Evolutionary conservation across 2,329 filamentous ascomycete species (phyloP).

Genomic region (Pyrenophora graminea): DNA sequence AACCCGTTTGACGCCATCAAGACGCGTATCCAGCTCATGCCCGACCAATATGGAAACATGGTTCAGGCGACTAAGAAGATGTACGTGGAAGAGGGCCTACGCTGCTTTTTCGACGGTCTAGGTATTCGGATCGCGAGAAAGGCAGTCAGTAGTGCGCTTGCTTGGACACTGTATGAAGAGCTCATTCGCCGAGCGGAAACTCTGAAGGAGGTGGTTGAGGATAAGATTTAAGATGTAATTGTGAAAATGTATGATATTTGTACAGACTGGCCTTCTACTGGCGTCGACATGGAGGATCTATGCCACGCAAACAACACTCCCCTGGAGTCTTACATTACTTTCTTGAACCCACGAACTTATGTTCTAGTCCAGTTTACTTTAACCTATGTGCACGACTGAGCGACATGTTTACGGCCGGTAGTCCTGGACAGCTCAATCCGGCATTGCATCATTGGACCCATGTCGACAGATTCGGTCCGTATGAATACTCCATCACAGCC

Average conservation of each 20-base stretch:
- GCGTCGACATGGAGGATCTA: not conserved
- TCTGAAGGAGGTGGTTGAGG: conserved; percentile 37
- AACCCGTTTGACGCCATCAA: conserved; percentile 98
- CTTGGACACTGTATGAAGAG: conserved; percentile 97
- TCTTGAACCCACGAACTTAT: too few relatives aligned
- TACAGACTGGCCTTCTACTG: conserved; percentile 8
- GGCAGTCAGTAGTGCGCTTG: conserved; percentile 88
- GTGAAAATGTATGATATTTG: conserved; percentile 13
- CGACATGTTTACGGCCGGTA: too few relatives aligned
- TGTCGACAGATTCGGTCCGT: too few relatives aligned
- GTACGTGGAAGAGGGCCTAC: conserved; percentile 77
- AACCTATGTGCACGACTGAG: too few relatives aligned
- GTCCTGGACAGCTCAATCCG: too few relatives aligned
- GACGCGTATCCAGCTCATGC: conserved; percentile 90
- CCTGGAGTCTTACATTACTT: too few relatives aligned
- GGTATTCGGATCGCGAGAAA: conserved; percentile 87
- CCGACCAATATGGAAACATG: conserved; percentile 80
- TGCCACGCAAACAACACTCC: not conserved
- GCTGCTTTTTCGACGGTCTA: conserved; percentile 83
- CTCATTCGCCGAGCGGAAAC: conserved; percentile 74
- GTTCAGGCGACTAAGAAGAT: conserved; percentile 75
- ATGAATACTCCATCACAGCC: too few relatives aligned
- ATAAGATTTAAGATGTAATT: conserved; percentile 21
- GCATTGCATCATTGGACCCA: too few relatives aligned
- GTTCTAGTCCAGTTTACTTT: too few relatives aligned